Conservation (phyloP, 495 filamentous ascomycete genomes). For the Cairneyella variabilis region DNA sequence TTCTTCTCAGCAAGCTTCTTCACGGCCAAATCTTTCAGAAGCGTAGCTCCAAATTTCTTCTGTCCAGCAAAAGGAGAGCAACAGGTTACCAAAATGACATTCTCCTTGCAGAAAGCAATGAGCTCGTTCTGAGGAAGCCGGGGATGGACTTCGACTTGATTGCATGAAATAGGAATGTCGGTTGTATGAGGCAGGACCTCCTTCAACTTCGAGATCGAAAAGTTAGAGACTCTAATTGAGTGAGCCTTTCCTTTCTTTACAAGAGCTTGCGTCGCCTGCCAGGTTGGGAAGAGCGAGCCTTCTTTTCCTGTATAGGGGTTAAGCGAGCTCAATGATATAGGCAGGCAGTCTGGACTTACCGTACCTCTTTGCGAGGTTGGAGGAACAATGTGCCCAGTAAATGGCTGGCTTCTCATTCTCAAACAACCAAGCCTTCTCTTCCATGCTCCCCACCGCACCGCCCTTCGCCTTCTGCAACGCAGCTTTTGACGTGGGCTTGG, state of each 20-base stretch:
- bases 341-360: not conserved
- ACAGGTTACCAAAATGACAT: conserved; percentile 58
- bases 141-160: conserved; percentile 63
- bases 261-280: conserved; percentile 74
- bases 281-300: conserved; percentile 10
- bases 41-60: conserved; percentile 20
- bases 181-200: conserved; percentile 43
- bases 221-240: conserved; percentile 79
- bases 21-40: conserved; percentile 28
- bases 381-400: conserved; percentile 13
- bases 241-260: conserved; percentile 71
- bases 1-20: conserved; percentile 29
- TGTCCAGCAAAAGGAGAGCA: conserved; percentile 58
- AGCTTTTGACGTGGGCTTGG: not conserved
- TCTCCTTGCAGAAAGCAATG: conserved; percentile 44
- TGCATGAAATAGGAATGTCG: conserved; percentile 57
- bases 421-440: conserved; percentile 51
- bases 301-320: not conserved
- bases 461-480: conserved; percentile 4
- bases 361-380: conserved; percentile 1
- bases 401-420: conserved; percentile 68
- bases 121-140: conserved; percentile 57
- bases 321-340: not conserved
- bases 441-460: not conserved
- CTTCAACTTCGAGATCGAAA: conserved; percentile 64